Evolutionary conservation across 192 early-diverging fungal species (phyloP), one percentile per base, ranked within the genome.

Genomic region (Coemansia aciculifera): DNA sequence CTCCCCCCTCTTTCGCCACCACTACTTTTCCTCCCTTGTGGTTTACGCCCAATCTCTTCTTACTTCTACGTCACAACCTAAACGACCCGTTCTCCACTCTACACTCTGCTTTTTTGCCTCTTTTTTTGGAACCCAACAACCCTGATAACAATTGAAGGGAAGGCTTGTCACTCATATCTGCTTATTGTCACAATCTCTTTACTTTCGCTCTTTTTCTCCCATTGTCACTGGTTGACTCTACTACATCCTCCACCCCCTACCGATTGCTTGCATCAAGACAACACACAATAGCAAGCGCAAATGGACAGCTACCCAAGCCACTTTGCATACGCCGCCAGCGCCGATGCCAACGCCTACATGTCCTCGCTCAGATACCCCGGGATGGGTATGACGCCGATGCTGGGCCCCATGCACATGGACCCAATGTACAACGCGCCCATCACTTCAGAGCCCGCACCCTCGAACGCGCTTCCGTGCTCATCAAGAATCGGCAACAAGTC

Each of bases 301-400:
- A 79, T 79, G 77, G 77, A 79, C 61, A 73, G 59, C 67, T 79
- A 79, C 72, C 77, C 73, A 40, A 72, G 72, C 63, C 77, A 79
- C 68, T 79, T 71, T 74, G 77, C 72, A 79, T 79, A 79, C 48
- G 72, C 77, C 59, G 34, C 77, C 62, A 67, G 71, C 72, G 43
- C 77, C 68, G 74, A 67, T 48, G 71, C 71, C 34, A 44, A 65
- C 9, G 62, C 62, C 24, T 74, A 70, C 68, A 78, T 78, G 71
- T 63, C 71, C 12, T 62, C 71, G 1, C 67, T 73, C 23, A 64
- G 69, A 40, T 71, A 68, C 62, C 75, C 75, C 24, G 61, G 61
- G 37, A 72, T 77, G 65, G 69, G 65, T 24, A 76, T 71, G 69
- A 63, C 68, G 43, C 75, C 75, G 36, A 77, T 77, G 75, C 67